Base-by-base conservation (phyloP, 495 filamentous ascomycete species). In the Aspergillus ellipticus region DNA sequence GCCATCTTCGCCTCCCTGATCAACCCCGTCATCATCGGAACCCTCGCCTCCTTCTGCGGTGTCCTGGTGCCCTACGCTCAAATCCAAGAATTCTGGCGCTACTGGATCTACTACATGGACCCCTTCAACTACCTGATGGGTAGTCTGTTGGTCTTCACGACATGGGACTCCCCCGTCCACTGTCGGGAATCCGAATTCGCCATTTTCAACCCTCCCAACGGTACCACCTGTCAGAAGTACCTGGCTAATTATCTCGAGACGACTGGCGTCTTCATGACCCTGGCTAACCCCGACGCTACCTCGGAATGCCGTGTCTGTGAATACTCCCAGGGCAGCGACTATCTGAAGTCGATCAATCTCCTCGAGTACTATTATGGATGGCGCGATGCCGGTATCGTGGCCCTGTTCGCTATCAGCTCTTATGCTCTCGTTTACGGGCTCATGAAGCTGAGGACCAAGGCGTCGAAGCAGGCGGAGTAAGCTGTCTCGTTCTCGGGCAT, bases 51-150 rank as follows among this genome's bases (percentile, higher is more conserved):
- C 51, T 79, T 84, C 64, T 85, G 84, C 55, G 72, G 74, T 60
- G 72, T 76, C 8, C 58, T 74, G 42, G 71, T 75, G 6, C 72
- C 72, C 2, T 72, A 75, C 45, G 49, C 48, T 0, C 67, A 76
- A 49, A 85, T 88, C 22, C 71, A 77, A 24, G 79, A 68, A 3
- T 78, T 89, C 54, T 87, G 86, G 56, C 72, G 80, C 16, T 91
- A 90, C 79, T 90, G 87, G 88, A 86, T 88, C 58, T 90, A 90
- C 70, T 84, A 78, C 52, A 68, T 89, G 57, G 86, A 84, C 29
- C 87, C 88, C 6, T 83, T 89, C 62, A 87, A 83, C 16, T 90
- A 91, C 56, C 68, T 88, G 7, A 81, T 89, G 46, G 76, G 74
- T 51, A 77, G 77, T 37, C 77, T 89, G 67, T 57, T 89, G 31